phyloP scores from a whole-genome alignment of 1,139 yeast genomes.

The Kluyveromyces sp. region DNA sequence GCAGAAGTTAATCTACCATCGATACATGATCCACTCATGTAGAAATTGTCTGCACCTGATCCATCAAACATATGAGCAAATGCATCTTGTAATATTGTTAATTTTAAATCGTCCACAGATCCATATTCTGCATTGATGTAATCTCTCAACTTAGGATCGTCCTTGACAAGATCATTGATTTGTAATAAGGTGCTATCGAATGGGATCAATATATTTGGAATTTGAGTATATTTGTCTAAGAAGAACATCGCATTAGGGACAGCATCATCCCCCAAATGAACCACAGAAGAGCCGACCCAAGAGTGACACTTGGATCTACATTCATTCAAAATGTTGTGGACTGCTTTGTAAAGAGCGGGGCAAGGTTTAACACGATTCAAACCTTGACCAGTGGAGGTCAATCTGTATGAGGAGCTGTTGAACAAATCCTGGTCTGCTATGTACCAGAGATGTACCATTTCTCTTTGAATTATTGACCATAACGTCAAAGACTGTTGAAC shows the following conservation, averaged over 20 bases:
- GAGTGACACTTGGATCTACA: constrained; percentile 53
- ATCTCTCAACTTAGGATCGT: constrained; percentile 40
- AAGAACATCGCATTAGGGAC: constrained; percentile 73
- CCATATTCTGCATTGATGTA: constrained; percentile 54
- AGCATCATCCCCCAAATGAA: constrained; percentile 69
- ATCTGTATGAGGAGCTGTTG: constrained; percentile 42
- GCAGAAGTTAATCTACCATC: constrained; percentile 73
- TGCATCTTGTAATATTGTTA: constrained; percentile 53
- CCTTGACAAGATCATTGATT: constrained; percentile 40
- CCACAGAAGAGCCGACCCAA: constrained; percentile 73
- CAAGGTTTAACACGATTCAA: constrained; percentile 63
- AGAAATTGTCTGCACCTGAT: constrained; percentile 71
- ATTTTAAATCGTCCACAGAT: constrained; percentile 41
- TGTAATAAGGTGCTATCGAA: constrained; percentile 48
- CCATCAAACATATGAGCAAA: constrained; percentile 72
- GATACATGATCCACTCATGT: constrained; percentile 72
- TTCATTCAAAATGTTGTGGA: constrained; percentile 55
- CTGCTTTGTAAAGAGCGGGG: constrained; percentile 55
- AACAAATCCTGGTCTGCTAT: constrained; percentile 63
- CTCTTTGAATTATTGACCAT: constrained; percentile 68
- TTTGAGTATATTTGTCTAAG: constrained; percentile 67
- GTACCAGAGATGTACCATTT: constrained; percentile 65
- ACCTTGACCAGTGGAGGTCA: constrained; percentile 74
- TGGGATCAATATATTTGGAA: constrained; percentile 65
- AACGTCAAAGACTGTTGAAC: constrained; percentile 61